Percentiles rank a stretch among this genome's conserved stretches.
These are phyloP conservation scores for Macrolepiota dolichaula DNA, from an alignment of 768 basidiomycete genomes.

Conservation along the genomic window DNA sequence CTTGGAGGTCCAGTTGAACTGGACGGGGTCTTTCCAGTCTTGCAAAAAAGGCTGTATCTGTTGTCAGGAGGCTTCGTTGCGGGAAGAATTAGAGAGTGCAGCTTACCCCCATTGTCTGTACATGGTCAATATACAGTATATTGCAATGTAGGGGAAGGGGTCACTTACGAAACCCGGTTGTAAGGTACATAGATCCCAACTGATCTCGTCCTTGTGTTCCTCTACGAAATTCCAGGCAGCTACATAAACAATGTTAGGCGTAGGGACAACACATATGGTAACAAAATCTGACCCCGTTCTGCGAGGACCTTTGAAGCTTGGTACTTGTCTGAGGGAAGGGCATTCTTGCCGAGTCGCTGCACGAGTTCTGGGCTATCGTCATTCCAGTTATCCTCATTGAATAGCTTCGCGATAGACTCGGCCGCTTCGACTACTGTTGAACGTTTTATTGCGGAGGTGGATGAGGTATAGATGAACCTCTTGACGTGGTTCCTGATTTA, in stretches of 20 bases:
- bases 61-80: not conserved
- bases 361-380: not conserved
- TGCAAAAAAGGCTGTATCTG: conserved; percentile 1
- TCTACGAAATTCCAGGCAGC: conserved; percentile 8
- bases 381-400: conserved; percentile 7
- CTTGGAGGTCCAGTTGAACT: conserved; percentile 2
- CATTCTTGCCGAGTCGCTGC: not conserved
- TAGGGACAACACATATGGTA: not conserved
- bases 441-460: conserved; percentile 1
- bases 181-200: conserved; percentile 9
- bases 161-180: conserved; percentile 3
- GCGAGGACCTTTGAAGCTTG: conserved; percentile 6
- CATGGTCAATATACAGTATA: not conserved
- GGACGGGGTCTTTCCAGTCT: conserved; percentile 7
- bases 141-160: not conserved
- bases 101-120: conserved; percentile 7
- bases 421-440: not conserved
- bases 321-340: conserved; percentile 4
- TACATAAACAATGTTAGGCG: not conserved
- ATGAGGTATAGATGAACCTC: conserved; percentile 9
- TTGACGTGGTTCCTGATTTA: conserved; percentile 1
- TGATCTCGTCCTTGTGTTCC: conserved; percentile 4
- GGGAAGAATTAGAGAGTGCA: not conserved
- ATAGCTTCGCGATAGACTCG: not conserved
- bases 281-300: not conserved